Evolutionary conservation across 192 early-diverging fungal genomes (phyloP).

Genomic region (Phycomyces blakesleeanus): DNA sequence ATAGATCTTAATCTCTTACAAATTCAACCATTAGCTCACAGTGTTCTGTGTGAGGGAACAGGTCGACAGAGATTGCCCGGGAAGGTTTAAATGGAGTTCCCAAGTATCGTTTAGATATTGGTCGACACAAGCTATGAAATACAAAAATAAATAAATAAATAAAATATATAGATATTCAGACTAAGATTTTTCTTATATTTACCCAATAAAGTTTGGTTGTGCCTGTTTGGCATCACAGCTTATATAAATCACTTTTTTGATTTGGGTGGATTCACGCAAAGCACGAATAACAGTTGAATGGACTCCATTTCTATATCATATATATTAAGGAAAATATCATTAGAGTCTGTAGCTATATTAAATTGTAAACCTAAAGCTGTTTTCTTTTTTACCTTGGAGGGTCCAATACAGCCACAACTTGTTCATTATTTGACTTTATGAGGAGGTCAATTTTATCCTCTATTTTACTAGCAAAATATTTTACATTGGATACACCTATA

Average conservation of each 20-base stretch:
- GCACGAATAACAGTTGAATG: slow-evolving; percentile 57
- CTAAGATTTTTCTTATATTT: slow-evolving; percentile 14
- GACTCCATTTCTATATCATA: slow-evolving; percentile 44
- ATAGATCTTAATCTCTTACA: slow-evolving; percentile 22
- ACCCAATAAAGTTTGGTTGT: slow-evolving; percentile 62
- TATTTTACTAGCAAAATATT: slow-evolving; percentile 56
- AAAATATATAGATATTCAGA: neutral
- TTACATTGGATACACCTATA: slow-evolving; percentile 46
- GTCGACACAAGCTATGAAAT: slow-evolving; percentile 58
- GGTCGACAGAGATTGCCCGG: slow-evolving; percentile 58
- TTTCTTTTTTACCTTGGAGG: slow-evolving; percentile 50
- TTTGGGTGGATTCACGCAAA: slow-evolving; percentile 49
- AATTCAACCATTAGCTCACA: slow-evolving; percentile 70
- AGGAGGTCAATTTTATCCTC: slow-evolving; percentile 50
- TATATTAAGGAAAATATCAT: neutral
- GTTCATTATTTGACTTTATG: slow-evolving; percentile 31
- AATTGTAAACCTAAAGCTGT: neutral
- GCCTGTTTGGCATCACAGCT: slow-evolving; percentile 63
- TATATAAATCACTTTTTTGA: slow-evolving; percentile 62
- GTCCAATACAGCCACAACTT: slow-evolving; percentile 71
- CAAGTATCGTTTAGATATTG: slow-evolving; percentile 55
- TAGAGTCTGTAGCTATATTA: neutral
- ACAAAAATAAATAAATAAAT: neutral
- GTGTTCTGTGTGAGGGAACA: slow-evolving; percentile 75
- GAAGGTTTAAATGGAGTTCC: slow-evolving; percentile 57